These are phyloP conservation scores for Salix purpurea DNA, from an alignment of 345 rosid species.

Conservation along the genomic window DNA sequence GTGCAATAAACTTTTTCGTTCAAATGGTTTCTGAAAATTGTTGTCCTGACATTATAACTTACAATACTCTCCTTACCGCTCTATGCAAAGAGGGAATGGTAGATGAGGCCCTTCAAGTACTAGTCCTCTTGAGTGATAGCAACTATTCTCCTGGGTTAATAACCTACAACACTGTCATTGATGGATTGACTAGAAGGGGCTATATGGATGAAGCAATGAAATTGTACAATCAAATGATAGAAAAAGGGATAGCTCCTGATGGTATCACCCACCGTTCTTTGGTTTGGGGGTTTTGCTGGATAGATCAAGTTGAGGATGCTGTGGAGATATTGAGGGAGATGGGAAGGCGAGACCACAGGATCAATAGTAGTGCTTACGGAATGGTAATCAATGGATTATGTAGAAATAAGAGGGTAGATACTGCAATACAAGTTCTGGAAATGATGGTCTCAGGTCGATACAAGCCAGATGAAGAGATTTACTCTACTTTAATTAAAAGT, in stretches of 20 bases:
- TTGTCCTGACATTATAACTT: slow-evolving; percentile 69
- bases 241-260: slow-evolving; percentile 57
- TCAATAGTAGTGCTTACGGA: slow-evolving; percentile 44
- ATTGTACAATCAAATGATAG: slow-evolving; percentile 51
- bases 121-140: slow-evolving; percentile 38
- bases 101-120: slow-evolving; percentile 54
- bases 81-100: slow-evolving; percentile 68
- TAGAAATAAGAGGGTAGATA: slow-evolving; percentile 47
- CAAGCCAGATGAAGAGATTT: slow-evolving; percentile 48
- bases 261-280: slow-evolving; percentile 65
- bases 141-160: slow-evolving; percentile 61
- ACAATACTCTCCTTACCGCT: slow-evolving; percentile 65
- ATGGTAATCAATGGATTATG: slow-evolving; percentile 56
- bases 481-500: slow-evolving; percentile 39
- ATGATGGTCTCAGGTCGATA: slow-evolving; percentile 51
- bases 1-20: slow-evolving; percentile 60
- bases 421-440: slow-evolving; percentile 65
- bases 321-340: slow-evolving; percentile 54
- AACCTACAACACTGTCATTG: slow-evolving; percentile 66
- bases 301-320: slow-evolving; percentile 49
- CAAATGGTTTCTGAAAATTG: slow-evolving; percentile 53
- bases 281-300: slow-evolving; percentile 61
- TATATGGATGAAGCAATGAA: slow-evolving; percentile 47
- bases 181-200: slow-evolving; percentile 56
- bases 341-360: slow-evolving; percentile 41